Conservation (phyloP, 2,329 filamentous ascomycete species). For the Shiraia bambusicola region DNA sequence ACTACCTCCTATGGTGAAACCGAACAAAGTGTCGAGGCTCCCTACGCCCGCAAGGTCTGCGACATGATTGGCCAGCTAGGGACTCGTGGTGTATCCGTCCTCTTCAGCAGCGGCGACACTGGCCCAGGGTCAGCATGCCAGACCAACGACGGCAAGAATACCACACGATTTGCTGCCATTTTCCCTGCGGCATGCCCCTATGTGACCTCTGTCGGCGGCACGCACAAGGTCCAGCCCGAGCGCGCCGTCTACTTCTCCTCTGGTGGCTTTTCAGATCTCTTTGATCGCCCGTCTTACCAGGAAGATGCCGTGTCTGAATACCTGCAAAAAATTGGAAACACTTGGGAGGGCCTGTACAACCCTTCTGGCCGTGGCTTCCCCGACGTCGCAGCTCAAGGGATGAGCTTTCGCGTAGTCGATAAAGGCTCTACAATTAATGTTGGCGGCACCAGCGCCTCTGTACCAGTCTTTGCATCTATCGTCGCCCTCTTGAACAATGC, state of each 20-base stretch:
- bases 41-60: constrained; percentile 43
- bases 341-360: constrained; percentile 48
- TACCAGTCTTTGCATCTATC: constrained; percentile 43
- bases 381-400: constrained; percentile 47
- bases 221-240: constrained; percentile 44
- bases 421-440: constrained; percentile 34
- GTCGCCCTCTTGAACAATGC: constrained; percentile 44
- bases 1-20: constrained; percentile 46
- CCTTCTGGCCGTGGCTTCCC: constrained; percentile 47
- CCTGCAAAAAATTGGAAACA: constrained; percentile 43
- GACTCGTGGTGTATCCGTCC: constrained; percentile 43
- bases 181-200: constrained; percentile 53
- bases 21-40: constrained; percentile 42
- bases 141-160: constrained; percentile 50
- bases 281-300: constrained; percentile 47
- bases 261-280: constrained; percentile 51
- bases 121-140: constrained; percentile 47
- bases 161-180: constrained; percentile 46
- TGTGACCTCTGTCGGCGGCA: constrained; percentile 51
- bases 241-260: constrained; percentile 44
- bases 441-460: constrained; percentile 44
- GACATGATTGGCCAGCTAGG: constrained; percentile 45
- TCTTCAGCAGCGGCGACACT: constrained; percentile 45
- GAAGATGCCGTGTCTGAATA: constrained; percentile 44
- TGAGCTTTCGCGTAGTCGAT: constrained; percentile 40